Evolutionary conservation across 306 rosid species (phyloP).

Genomic region (cucumber (Cucumis sativus)): DNA sequence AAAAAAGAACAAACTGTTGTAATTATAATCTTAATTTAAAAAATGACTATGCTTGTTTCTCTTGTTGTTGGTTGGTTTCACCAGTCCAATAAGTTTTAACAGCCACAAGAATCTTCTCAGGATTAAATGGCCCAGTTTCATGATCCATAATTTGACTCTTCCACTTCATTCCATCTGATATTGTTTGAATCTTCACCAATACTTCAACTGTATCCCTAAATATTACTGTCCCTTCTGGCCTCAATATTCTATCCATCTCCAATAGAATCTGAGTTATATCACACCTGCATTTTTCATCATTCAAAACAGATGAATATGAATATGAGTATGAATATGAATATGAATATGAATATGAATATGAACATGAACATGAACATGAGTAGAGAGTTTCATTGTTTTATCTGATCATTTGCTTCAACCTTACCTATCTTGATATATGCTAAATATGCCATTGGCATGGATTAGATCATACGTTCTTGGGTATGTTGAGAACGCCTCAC

Average conservation of each 20-base stretch:
- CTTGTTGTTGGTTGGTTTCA: conserved; percentile 15
- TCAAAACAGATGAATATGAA: too few species aligned
- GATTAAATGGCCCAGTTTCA: conserved; percentile 85
- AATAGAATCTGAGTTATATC: conserved; percentile 49
- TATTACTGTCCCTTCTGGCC: conserved; percentile 87
- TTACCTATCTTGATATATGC: conserved; percentile 85
- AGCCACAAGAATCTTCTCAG: conserved; percentile 85
- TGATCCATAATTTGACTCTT: conserved; percentile 77
- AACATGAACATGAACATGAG: too few species aligned
- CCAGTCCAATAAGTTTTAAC: conserved; percentile 80
- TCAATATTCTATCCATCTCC: conserved; percentile 88
- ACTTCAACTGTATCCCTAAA: conserved; percentile 74
- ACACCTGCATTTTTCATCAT: conserved; percentile 35
- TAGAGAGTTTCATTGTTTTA: too few species aligned
- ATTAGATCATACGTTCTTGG: conserved; percentile 94
- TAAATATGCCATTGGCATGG: conserved; percentile 62
- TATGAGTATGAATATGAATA: too few species aligned
- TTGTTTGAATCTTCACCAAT: conserved; percentile 54
- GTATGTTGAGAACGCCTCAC: conserved; percentile 88
- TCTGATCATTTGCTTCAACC: not conserved
- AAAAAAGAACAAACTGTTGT: conserved; percentile 8
- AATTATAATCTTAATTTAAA: not conserved
- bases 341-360: too few species aligned
- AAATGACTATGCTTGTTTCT: conserved; percentile 4
- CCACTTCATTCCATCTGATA: conserved; percentile 75